Evolutionary conservation across 805 yeast species (phyloP).

Genomic region (Metschnikowia matae): DNA sequence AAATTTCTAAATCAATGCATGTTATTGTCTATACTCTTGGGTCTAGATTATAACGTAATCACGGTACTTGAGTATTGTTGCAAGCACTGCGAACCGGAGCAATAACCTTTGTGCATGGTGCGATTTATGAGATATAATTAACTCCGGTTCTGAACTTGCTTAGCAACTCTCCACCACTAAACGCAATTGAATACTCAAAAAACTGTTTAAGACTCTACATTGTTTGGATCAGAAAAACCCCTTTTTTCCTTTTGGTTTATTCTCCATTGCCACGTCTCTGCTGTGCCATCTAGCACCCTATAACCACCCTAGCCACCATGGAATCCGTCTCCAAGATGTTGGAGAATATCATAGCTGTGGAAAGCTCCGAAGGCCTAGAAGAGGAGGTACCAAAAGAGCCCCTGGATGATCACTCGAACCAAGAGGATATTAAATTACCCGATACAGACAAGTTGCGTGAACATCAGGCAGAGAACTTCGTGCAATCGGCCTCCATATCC

Average conservation of each 20-base stretch:
- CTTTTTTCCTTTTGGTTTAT: neutral
- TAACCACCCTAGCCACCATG: slow-evolving; percentile 18
- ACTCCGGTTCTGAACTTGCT: neutral
- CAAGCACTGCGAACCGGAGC: slow-evolving; percentile 1
- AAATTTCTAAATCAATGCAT: too few species aligned
- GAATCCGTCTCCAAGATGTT: slow-evolving; percentile 36
- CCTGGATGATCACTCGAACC: neutral
- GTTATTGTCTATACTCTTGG: too few species aligned
- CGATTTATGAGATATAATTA: neutral
- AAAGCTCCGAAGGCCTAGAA: slow-evolving; percentile 10
- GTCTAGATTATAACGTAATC: neutral
- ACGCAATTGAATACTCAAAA: neutral
- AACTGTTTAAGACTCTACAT: neutral
- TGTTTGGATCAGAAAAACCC: neutral
- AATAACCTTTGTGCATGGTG: neutral
- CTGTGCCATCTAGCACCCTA: neutral
- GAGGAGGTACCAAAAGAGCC: neutral
- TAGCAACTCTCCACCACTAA: neutral
- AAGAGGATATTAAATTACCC: neutral
- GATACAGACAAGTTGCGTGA: slow-evolving; percentile 1
- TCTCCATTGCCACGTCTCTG: neutral
- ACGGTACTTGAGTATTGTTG: neutral
- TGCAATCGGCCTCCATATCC: slow-evolving; percentile 14
- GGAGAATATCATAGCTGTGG: slow-evolving; percentile 33
- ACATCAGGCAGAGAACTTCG: slow-evolving; percentile 3